Percentiles rank a stretch among this genome's conserved stretches.
phyloP scores from a whole-genome alignment of 148 eudicot species.

The Diospyros lotus region DNA sequence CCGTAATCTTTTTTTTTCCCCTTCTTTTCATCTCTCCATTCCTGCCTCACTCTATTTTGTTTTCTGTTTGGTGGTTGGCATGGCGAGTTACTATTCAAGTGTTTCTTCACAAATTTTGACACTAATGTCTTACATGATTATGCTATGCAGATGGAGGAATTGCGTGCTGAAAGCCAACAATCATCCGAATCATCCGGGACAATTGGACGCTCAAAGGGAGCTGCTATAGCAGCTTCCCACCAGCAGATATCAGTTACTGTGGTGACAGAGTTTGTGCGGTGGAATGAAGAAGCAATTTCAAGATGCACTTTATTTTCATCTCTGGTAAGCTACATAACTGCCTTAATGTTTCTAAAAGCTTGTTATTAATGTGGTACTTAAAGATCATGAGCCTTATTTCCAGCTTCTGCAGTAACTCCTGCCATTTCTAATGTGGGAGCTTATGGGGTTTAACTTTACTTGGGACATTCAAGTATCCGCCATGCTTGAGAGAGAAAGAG shows the following conservation, averaged over 20 bases:
- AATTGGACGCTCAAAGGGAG: slow-evolving; percentile 94
- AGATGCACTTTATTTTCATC: slow-evolving; percentile 84
- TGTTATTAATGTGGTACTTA: neutral
- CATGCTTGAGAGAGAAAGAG: no score
- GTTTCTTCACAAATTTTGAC: neutral
- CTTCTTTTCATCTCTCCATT: neutral
- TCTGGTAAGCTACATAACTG: slow-evolving; percentile 44
- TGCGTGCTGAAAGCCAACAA: slow-evolving; percentile 76
- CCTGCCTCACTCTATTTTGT: no score
- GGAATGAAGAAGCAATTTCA: slow-evolving; percentile 98
- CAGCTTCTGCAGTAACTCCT: neutral
- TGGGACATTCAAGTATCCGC: no score
- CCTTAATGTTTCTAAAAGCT: neutral
- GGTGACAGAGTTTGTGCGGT: slow-evolving; percentile 97
- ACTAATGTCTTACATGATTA: neutral
- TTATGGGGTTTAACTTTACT: neutral
- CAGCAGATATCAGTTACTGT: slow-evolving; percentile 95
- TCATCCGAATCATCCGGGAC: slow-evolving; percentile 64
- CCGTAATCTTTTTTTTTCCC: slow-evolving; percentile 4
- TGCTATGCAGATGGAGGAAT: slow-evolving; percentile 70
- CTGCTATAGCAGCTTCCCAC: slow-evolving; percentile 67
- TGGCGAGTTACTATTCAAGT: neutral
- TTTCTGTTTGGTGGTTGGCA: slow-evolving; percentile 42
- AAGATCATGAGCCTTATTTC: neutral
- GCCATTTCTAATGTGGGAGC: neutral